Evolutionary conservation across 31 red algal genomes (phyloP), one percentile per base, ranked within the genome.

Genomic region (Asparagopsis taxiformis): DNA sequence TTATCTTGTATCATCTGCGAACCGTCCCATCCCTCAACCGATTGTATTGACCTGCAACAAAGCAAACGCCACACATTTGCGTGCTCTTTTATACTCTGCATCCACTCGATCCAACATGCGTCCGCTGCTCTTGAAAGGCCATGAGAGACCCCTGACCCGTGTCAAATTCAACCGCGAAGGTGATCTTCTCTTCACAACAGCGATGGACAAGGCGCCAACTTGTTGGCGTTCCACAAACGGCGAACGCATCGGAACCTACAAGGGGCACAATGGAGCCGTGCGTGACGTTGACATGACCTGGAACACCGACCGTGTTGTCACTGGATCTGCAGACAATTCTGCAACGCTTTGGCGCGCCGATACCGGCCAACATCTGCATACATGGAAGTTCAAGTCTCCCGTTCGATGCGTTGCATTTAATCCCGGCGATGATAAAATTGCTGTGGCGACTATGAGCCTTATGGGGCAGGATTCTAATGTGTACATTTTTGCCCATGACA

Each of bases 111-210:
- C 35, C 58, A 57, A 4, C 20, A 94, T 94, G 94, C 76, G 94
- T 25, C 94, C 94, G 2, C 66, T 98, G 31, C 65, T 98, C n/a
- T 70, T 98, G 0, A 93, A 93, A 61, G 94, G 94, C 23, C 94
- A 98, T 70, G 94, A 98, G 57, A 74, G 94, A 44, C 94, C 94
- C 15, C 24, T 98, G 43, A 98, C 94, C 28, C 78, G 78, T 26
- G 76, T 90, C 41, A 98, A 90, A 69, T 98, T 91, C 70, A 98
- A 98, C 39, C 71, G 82, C 0, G 94, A 98, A 49, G 94, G 94
- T 16, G 94, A 98, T 69, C 75, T 98, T 1, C 79, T 98, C 39
- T 98, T 98, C 75, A 93, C 89, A n/a, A 91, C 94, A 29, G 82
- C 94, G 3, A 98, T 90, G 84, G 94, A 98, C 41, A 92, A 85